Base-by-base conservation (phyloP, 2,329 filamentous ascomycete species). In the Ophiocordyceps camponoti-floridani region DNA sequence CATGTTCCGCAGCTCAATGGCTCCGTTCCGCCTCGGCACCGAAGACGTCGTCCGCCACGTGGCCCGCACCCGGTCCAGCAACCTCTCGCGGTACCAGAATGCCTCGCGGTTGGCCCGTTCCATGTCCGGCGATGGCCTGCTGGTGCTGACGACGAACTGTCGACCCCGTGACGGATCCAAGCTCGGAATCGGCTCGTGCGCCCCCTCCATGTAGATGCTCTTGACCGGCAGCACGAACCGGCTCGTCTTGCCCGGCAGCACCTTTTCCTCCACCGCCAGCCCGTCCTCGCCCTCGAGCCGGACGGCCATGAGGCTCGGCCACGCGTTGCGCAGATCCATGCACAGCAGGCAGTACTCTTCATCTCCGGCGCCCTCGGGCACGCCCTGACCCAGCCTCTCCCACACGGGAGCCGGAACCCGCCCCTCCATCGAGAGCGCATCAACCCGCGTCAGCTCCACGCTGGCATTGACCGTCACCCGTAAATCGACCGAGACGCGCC, bases 401-500 rank as follows among this genome's bases (percentile, higher is more conserved):
- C 82, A 85, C 1, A 80, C 56, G 4, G 70, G 64, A 28, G 58
- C 59, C 1, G 82, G 80, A 44, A 91, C 75, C 43, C 74, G 68
- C 11, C 76, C 73, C 42, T 77, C 76, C 11, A 94, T 71, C 1
- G 86, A 79, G 31, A 91, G 61, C 16, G 93, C 70, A 54, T 95
- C 88, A 50, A 88, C 78, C 35, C 85, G 74, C 31, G 79, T 72
- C 10, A 95, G 68, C 55, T 95, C 86, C 26, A 95, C 71, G 54
- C 86, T 91, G 4, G 87, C 84, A 56, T 95, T 95, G 42, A 96
- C 89, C 5, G 89, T 95, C 14, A 95, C 75, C 0, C 82, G 84
- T 46, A 96, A 66, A 13, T 86, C 83, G 27, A 94, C 68, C 16
- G 80, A 79, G 14, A 94, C 72, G 56, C 91, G 84, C 37, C 88